Evolutionary conservation across 2,329 filamentous ascomycete species (phyloP).

Genomic region (Arthrocladium fulminans): DNA sequence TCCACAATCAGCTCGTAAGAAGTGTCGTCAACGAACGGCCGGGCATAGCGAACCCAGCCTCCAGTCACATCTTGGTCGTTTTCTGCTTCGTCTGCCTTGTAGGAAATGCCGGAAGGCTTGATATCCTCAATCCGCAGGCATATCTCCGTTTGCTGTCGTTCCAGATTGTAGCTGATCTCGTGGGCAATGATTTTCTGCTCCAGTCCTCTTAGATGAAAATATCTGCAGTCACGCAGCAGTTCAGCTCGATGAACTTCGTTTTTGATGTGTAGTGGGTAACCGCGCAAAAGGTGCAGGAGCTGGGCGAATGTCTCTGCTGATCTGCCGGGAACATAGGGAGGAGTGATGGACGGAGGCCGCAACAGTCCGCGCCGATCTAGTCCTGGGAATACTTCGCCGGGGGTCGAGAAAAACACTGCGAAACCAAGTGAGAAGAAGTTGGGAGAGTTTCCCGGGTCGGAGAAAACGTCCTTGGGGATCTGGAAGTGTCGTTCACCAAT

Average conservation of each 20-base stretch:
- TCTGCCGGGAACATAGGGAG: slow-evolving; percentile 70
- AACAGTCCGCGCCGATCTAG: slow-evolving; percentile 69
- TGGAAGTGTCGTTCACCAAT: slow-evolving; percentile 83
- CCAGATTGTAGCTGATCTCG: slow-evolving; percentile 64
- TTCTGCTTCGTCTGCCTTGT: slow-evolving; percentile 42
- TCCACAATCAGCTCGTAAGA: slow-evolving; percentile 70
- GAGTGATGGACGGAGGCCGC: slow-evolving; percentile 75
- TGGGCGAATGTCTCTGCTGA: slow-evolving; percentile 79
- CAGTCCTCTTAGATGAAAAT: slow-evolving; percentile 84
- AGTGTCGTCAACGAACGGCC: slow-evolving; percentile 74
- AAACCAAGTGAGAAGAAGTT: slow-evolving; percentile 95
- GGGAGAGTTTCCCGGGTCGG: slow-evolving; percentile 75
- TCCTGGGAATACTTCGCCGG: slow-evolving; percentile 74
- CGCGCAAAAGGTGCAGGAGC: slow-evolving; percentile 69
- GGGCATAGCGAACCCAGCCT: slow-evolving; percentile 66
- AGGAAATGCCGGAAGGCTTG: slow-evolving; percentile 72
- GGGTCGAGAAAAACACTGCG: slow-evolving; percentile 73
- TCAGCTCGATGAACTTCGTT: slow-evolving; percentile 67
- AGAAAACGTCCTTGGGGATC: slow-evolving; percentile 81
- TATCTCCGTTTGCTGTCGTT: slow-evolving; percentile 63
- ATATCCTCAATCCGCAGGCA: slow-evolving; percentile 72
- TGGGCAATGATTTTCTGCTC: slow-evolving; percentile 81
- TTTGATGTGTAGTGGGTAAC: slow-evolving; percentile 71
- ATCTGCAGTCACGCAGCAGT: slow-evolving; percentile 76
- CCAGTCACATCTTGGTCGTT: slow-evolving; percentile 19